Base-by-base conservation (phyloP, 805 yeast species). In the Teunomyces kruisii region DNA sequence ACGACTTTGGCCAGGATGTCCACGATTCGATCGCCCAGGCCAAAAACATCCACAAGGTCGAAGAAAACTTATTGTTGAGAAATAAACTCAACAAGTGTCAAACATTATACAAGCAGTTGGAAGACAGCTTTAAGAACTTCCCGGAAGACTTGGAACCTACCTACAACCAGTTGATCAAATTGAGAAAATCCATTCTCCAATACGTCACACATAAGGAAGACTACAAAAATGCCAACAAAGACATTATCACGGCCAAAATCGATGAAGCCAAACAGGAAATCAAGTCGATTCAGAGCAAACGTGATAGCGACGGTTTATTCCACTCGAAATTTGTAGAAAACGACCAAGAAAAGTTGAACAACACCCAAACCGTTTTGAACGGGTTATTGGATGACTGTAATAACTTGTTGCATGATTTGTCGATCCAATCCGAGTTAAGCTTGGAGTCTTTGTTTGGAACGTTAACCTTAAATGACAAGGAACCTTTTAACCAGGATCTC, bases 311-410 rank as follows among this genome's bases (percentile, higher is more conserved):
- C 43, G 91, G 86, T 15, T 72, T 75, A 52, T 83, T 84, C 57
- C 49, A 45, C 39, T 53, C 61, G 19, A 30, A 39, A 9, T 22
- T 14, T 7, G 26, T 27, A 7, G 47, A 44, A 6, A 60, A 58
- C 10, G 51, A 65, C 6, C 54, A 52, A 22, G 52, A 52, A 9
- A 60, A 57, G 37, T 45, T 57, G 16, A 55, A 52, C 9, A 52
- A 63, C 3, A 52, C 64, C 10, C 76, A 72, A 47, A 73, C 72
- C 31, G 82, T 84, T 1, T 64, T 86, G 41, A 84, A 85, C 58
- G 92, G 91, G 6, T 68, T 90, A 36, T 70, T 88, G 22, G 96
- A 89, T 63, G 96, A 89, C 59, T 88, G 96, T 61, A 82, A 83
- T 59, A 83, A 83, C 53, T 72, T 88, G 47, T 67, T 89, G 33